phyloP scores from a whole-genome alignment of 1,284 basidiomycete species.

The Leccinum pachyderme region DNA sequence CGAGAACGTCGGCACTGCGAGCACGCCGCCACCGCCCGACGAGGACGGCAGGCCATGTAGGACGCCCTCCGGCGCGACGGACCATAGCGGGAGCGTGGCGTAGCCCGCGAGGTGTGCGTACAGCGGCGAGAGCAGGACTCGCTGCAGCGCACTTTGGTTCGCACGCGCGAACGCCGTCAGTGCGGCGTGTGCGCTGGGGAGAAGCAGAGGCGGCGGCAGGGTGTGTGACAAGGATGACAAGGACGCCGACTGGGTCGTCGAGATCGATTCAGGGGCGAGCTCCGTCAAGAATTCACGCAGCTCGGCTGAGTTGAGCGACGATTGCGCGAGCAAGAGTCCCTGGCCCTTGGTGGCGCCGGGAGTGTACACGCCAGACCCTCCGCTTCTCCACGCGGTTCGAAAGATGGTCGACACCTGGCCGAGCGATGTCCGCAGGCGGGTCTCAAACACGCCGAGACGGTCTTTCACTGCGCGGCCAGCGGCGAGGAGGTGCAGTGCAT shows the following conservation, averaged over 20 bases:
- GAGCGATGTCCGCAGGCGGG: constrained; percentile 58
- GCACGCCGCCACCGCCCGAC: neutral
- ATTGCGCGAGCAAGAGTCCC: constrained; percentile 74
- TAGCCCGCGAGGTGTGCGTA: constrained; percentile 74
- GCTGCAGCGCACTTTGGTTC: constrained; percentile 77
- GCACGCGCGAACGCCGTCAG: constrained; percentile 68
- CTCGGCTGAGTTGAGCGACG: constrained; percentile 77
- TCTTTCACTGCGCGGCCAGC: constrained; percentile 72
- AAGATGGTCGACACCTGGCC: constrained; percentile 59
- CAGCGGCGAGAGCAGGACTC: constrained; percentile 85
- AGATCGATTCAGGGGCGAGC: constrained; percentile 6
- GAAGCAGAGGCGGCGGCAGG: constrained; percentile 35
- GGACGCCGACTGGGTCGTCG: constrained; percentile 20
- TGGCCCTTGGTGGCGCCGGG: constrained; percentile 69
- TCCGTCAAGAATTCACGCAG: constrained; percentile 60
- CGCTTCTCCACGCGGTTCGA: constrained; percentile 47
- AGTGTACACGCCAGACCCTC: constrained; percentile 53
- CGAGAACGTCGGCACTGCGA: constrained; percentile 84
- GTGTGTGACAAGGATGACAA: neutral
- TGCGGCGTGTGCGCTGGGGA: constrained; percentile 57
- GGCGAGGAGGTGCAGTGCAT: constrained; percentile 78
- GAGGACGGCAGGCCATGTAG: constrained; percentile 30
- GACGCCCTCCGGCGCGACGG: constrained; percentile 40
- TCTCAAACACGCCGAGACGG: constrained; percentile 66
- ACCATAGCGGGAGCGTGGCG: constrained; percentile 70